Conservation (phyloP, 73 alveolate genomes). For the Paramecium biaurelia region DNA sequence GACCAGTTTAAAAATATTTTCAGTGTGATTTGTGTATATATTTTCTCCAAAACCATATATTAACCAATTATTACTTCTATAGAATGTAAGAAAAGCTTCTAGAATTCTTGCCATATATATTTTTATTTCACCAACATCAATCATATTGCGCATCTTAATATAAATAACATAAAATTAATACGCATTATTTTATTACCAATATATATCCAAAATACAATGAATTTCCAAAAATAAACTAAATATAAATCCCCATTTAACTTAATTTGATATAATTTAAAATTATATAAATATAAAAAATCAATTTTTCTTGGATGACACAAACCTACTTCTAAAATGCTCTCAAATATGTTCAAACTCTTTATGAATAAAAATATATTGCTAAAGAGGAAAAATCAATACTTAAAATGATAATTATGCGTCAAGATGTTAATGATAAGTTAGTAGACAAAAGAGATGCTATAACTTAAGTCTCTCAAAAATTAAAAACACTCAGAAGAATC, state of each 20-base stretch:
- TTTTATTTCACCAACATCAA: background rate
- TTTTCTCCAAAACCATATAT: background rate
- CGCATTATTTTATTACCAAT: background rate
- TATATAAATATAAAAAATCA: background rate
- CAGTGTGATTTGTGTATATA: background rate
- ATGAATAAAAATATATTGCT: background rate
- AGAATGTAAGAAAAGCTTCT: background rate
- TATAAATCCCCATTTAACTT: background rate
- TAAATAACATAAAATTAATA: background rate
- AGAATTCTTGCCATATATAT: background rate
- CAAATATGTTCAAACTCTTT: background rate
- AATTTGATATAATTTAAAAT: background rate
- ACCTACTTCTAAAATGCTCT: background rate
- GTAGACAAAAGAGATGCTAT: background rate
- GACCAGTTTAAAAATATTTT: background rate
- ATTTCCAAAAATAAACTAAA: background rate
- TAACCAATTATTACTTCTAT: background rate
- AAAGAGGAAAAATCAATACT: background rate
- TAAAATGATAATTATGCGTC: background rate
- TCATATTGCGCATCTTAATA: background rate
- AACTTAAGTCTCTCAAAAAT: constrained; percentile 10
- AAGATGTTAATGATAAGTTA: background rate
- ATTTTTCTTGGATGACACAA: background rate
- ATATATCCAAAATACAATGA: background rate
- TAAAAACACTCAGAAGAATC: background rate